Evolutionary conservation across 148 eudicot genomes (phyloP).

Genomic region (Rhododendron molle): DNA sequence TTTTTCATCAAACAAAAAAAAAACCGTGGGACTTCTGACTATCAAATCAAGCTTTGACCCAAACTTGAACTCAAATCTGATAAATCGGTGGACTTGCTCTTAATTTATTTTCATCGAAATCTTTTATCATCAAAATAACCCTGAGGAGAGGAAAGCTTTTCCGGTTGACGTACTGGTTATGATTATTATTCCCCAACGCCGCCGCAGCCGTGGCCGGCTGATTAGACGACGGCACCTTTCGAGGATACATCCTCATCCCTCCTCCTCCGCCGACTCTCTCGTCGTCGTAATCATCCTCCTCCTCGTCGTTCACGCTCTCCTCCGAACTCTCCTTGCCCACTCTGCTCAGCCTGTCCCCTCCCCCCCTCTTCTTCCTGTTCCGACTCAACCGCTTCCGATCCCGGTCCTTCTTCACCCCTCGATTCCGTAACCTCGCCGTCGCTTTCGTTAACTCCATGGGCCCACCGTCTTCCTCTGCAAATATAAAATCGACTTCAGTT

Average conservation of each 20-base stretch:
- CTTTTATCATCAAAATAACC: neutral
- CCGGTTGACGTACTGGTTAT: conserved; percentile 34
- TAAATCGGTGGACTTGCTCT: neutral
- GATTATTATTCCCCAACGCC: neutral
- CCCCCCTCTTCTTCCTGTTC: conserved; percentile 25
- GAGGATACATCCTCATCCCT: conserved; percentile 22
- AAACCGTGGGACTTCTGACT: neutral
- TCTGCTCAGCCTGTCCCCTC: conserved; percentile 48
- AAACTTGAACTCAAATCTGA: neutral
- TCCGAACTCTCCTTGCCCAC: conserved; percentile 61
- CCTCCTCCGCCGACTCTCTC: conserved; percentile 13
- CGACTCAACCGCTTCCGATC: conserved; percentile 50
- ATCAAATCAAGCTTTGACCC: neutral
- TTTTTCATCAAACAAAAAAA: neutral
- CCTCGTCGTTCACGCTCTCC: conserved; percentile 73
- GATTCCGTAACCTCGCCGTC: conserved; percentile 52
- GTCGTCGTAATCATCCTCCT: conserved; percentile 66
- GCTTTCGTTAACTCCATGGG: conserved; percentile 47
- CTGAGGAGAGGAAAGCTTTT: conserved; percentile 34
- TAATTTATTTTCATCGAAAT: too few species aligned
- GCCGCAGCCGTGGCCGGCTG: conserved; percentile 24
- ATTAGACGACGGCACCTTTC: conserved; percentile 43
- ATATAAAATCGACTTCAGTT: neutral
- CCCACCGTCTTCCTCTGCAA: conserved; percentile 72
- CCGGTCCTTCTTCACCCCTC: conserved; percentile 52